Base-by-base conservation (phyloP, 768 basidiomycete species). In the Polyporus arcularius region DNA sequence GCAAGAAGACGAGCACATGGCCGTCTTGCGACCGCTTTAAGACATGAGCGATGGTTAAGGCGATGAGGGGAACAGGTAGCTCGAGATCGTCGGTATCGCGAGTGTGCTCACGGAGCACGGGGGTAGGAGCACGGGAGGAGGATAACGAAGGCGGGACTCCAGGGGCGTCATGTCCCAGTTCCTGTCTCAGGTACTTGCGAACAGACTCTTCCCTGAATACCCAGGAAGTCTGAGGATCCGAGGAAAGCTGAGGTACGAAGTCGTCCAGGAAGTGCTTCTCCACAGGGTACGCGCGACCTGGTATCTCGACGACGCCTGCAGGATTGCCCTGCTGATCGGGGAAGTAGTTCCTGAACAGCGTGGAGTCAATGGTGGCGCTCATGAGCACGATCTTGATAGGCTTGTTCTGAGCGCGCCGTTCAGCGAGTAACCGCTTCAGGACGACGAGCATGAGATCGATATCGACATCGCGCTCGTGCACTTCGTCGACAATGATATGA, bases 281-380 rank as follows among this genome's bases (percentile, higher is more conserved):
- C 32, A 98, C 96, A 10, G 96, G 94, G 80, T 87, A 96, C 8
- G 92, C 88, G 41, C 96, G 87, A 52, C 96, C 96, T n/a, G 94
- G 92, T 35, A 97, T 79, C 60, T 93, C 88, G 40, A 94, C 81
- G 15, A 92, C 84, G 18, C 82, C 79, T 0, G 93, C 90, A 2
- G 83, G 86, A 14, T 76, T 70, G 21, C 85, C 86, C 0, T 74
- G 62, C 16, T 82, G 77, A 68, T 89, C 84, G 8, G 79, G 76
- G 78, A 98, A 98, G 76, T 98, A 98, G 11, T 82, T 76, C 70
- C 91, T 88, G 83, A 97, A 98, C 28, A 96, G 80, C 0, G 83
- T 83, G 9, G 95, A 90, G 67, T 97, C 92, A 70, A 98, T 93
- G 46, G 96, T 98, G 9, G 96, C 96, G 69, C 92, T 96, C 95